These are phyloP conservation scores for Podospora fimiseda DNA, from an alignment of 495 filamentous ascomycete genomes.

Conservation along the genomic window DNA sequence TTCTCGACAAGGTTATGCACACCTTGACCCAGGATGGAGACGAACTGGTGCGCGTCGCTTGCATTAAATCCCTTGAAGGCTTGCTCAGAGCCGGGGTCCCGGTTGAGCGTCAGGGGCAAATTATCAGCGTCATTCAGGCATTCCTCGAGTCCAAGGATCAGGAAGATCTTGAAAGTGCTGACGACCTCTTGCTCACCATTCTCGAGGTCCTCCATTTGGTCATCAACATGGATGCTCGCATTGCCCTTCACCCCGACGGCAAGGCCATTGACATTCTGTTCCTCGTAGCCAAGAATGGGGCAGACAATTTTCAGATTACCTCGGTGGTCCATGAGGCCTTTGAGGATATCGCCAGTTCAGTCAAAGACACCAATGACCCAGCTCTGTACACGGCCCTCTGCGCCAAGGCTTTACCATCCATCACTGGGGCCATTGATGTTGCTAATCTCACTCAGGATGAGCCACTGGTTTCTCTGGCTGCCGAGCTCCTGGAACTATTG, in stretches of 20 bases:
- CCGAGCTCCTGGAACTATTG: conserved; percentile 74
- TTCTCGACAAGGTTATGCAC: conserved; percentile 70
- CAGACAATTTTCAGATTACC: conserved; percentile 78
- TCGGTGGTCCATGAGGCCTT: conserved; percentile 83
- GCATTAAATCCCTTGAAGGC: conserved; percentile 81
- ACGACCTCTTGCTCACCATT: conserved; percentile 85
- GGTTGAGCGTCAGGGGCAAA: conserved; percentile 59
- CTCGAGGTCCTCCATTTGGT: conserved; percentile 81
- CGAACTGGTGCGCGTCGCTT: conserved; percentile 86
- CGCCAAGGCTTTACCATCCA: conserved; percentile 75
- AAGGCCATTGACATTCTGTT: conserved; percentile 80
- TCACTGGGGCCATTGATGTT: conserved; percentile 84
- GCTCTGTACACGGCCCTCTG: conserved; percentile 74
- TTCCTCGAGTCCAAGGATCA: conserved; percentile 75
- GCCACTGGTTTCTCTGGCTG: conserved; percentile 71
- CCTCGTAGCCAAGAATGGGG: conserved; percentile 77
- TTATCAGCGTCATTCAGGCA: conserved; percentile 67
- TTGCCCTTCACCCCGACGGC: conserved; percentile 60
- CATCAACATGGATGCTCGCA: conserved; percentile 66
- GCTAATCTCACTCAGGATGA: conserved; percentile 77
- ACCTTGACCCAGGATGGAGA: conserved; percentile 67
- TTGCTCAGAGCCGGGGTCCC: conserved; percentile 55
- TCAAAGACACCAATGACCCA: conserved; percentile 44
- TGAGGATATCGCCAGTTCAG: conserved; percentile 69
- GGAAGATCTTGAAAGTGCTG: conserved; percentile 72